Evolutionary conservation across 2,329 filamentous ascomycete genomes (phyloP), one percentile per base, ranked within the genome.

Genomic region (Chaetomium globosum): DNA sequence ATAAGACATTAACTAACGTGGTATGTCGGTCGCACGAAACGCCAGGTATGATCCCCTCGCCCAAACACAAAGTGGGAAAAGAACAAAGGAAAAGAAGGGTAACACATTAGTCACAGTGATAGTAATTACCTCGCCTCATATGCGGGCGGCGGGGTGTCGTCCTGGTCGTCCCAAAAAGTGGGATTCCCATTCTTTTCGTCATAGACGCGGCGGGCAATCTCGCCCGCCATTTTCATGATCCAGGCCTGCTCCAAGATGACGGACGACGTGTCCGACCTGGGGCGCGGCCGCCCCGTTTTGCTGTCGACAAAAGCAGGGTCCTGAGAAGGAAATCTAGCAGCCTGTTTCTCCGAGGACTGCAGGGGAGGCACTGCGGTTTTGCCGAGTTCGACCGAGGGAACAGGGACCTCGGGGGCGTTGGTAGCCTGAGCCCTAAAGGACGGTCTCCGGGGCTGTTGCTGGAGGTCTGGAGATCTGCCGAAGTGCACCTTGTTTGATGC

Each of bases 181-280:
- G 80, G 78, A 61, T 84, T 80, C 43, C 82, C 80, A 61, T 82
- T 80, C 78, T 97, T 95, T 78, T 97, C 91, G 71, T 97, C 91
- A 70, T 94, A 91, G 69, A 96, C 92, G 63, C 92, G 89, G 59
- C 88, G 83, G 43, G 93, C 92, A 72, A 98, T 94, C 77, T 98
- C 95, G 69, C 89, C 89, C 5, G 94, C 93, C 86, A 99, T 95
- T 80, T 97, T 95, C 80, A 89, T 87, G 78, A 95, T 90, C 90
- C 91, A 95, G 2, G 91, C 91, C 76, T 92, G 89, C 75, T 93
- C 90, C 30, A 92, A 80, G 57, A 92, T 91, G 31, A 83, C 81
- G 0, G 84, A 84, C 13, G 83, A 81, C 5, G 79, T 81, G 36
- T 85, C 83, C 0, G 82, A 83, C 69, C 73, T 73, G 66, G 75